phyloP scores from a whole-genome alignment of 1,284 basidiomycete species.

The Athelia psychrophila region DNA sequence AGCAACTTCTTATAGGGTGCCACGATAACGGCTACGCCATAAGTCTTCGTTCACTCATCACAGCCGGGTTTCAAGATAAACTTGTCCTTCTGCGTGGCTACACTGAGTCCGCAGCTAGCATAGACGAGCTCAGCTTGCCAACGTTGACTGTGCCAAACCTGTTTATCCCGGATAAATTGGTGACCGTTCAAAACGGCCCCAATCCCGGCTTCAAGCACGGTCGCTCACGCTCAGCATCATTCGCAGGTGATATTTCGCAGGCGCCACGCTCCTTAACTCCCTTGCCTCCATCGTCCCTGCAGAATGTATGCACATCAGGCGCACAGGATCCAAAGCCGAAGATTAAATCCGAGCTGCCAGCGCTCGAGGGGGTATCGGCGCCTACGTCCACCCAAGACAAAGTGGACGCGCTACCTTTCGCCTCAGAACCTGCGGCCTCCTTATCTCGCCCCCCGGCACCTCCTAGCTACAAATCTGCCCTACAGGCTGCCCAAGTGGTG shows the following conservation, averaged over 20 bases:
- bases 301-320: background rate
- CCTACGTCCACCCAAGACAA: background rate
- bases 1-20: constrained; percentile 41
- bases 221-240: constrained; percentile 1
- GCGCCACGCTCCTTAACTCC: background rate
- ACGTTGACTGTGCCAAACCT: constrained; percentile 55
- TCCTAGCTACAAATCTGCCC: constrained; percentile 4
- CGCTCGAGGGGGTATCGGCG: background rate
- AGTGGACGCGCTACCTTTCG: background rate
- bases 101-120: constrained; percentile 55
- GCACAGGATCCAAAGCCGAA: too few species aligned
- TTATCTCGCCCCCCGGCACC: background rate
- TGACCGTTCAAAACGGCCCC: constrained; percentile 7
- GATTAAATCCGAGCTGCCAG: too few species aligned
- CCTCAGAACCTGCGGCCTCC: background rate
- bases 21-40: constrained; percentile 75
- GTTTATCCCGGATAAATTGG: constrained; percentile 56
- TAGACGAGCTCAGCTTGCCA: constrained; percentile 53
- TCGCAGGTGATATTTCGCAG: background rate
- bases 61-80: constrained; percentile 62
- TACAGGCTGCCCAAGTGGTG: constrained; percentile 2
- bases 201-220: constrained; percentile 18
- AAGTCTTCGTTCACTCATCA: constrained; percentile 59
- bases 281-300: background rate
- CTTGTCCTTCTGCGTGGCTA: constrained; percentile 66